Conservation (phyloP, 2,329 filamentous ascomycete genomes). For the Zasmidium cellare region DNA sequence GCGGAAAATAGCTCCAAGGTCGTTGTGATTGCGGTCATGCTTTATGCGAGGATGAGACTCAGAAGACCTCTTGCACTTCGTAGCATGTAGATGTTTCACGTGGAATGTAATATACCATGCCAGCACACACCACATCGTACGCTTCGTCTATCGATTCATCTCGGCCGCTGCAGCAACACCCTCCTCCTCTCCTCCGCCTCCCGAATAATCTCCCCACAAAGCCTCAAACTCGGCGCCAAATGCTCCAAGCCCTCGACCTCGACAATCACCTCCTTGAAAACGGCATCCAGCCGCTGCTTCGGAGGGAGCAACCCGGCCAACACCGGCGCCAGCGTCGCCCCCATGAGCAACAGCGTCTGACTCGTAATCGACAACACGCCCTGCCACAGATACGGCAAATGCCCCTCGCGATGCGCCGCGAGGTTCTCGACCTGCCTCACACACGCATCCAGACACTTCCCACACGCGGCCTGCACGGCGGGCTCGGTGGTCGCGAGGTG, state of each 20-base stretch:
- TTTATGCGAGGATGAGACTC: neutral
- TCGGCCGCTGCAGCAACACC: constrained; percentile 44
- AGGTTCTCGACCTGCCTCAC: constrained; percentile 79
- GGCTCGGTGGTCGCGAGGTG: constrained; percentile 69
- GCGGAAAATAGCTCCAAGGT: too few species aligned
- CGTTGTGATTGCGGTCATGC: neutral
- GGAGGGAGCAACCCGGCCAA: constrained; percentile 65
- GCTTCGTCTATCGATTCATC: neutral
- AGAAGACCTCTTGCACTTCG: neutral
- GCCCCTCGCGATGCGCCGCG: constrained; percentile 74
- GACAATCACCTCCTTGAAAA: constrained; percentile 74
- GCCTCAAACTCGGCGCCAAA: constrained; percentile 71
- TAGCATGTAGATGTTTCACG: neutral
- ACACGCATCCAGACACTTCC: constrained; percentile 78
- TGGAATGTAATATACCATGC: neutral
- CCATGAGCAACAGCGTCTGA: constrained; percentile 80
- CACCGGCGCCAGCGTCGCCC: constrained; percentile 75
- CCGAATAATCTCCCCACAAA: constrained; percentile 77
- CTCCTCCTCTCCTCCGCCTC: constrained; percentile 72
- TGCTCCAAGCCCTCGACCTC: constrained; percentile 74
- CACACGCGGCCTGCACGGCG: constrained; percentile 73
- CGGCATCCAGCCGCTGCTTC: constrained; percentile 63
- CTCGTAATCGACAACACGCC: constrained; percentile 80
- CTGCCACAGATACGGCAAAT: constrained; percentile 85
- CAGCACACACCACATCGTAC: neutral